phyloP scores from a whole-genome alignment of 2,329 filamentous ascomycete genomes.

The Phialocephala sp. region DNA sequence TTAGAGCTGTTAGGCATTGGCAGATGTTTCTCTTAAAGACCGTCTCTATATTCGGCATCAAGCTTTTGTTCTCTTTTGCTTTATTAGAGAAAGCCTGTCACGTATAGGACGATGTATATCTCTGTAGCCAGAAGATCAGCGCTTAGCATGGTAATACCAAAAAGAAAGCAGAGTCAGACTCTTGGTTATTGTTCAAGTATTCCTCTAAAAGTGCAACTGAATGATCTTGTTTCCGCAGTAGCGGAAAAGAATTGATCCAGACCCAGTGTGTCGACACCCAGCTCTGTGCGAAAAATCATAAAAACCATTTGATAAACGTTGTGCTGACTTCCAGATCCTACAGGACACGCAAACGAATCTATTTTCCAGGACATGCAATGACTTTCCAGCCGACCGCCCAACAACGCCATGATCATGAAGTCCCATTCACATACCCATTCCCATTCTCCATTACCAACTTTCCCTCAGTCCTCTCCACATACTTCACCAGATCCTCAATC shows the following conservation, averaged over 20 bases:
- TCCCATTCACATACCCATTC: constrained; percentile 1
- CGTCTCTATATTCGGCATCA: background rate
- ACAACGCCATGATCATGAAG: background rate
- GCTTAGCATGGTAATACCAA: background rate
- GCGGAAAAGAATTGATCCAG: no score
- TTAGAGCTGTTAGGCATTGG: no score
- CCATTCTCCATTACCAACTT: constrained; percentile 35
- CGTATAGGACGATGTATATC: background rate
- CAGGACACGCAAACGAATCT: background rate
- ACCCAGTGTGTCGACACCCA: no score
- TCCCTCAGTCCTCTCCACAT: constrained; percentile 49
- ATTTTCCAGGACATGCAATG: background rate
- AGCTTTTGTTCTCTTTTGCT: background rate
- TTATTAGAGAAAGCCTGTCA: background rate
- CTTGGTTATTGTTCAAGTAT: background rate
- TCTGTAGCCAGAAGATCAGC: constrained; percentile 3
- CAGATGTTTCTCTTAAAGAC: no score
- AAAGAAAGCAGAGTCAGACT: background rate
- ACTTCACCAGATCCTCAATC: constrained; percentile 85
- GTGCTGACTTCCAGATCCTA: no score
- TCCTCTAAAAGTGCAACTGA: no score
- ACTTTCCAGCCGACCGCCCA: background rate
- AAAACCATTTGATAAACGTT: no score
- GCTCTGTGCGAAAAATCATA: no score
- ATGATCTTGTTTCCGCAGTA: no score